Evolutionary conservation across 2,329 filamentous ascomycete species (phyloP).

Genomic region (Botrytis fabae): DNA sequence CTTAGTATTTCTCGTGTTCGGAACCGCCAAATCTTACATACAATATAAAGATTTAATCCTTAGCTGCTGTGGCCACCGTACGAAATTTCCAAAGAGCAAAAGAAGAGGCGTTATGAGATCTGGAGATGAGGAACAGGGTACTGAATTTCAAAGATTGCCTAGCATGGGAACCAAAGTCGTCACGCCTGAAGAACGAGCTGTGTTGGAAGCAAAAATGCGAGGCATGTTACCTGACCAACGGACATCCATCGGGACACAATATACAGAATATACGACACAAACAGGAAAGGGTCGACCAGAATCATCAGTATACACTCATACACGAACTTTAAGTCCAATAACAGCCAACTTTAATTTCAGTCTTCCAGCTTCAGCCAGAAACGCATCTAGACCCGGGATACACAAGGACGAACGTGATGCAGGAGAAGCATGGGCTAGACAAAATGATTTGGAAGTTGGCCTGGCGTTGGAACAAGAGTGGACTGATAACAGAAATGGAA

Average conservation of each 20-base stretch:
- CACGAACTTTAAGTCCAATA: conserved; percentile 2
- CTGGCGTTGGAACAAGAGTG: conserved; percentile 14
- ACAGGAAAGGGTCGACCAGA: neutral
- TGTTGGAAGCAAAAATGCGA: conserved; percentile 17
- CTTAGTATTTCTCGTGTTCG: conserved; percentile 46
- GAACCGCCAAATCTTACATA: conserved; percentile 44
- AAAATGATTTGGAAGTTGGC: conserved; percentile 17
- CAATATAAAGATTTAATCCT: conserved; percentile 36
- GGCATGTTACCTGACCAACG: neutral
- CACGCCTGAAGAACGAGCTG: conserved; percentile 4
- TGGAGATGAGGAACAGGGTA: conserved; percentile 16
- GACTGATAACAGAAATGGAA: neutral
- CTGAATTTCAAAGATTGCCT: conserved; percentile 21
- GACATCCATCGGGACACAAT: neutral
- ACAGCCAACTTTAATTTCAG: conserved; percentile 11
- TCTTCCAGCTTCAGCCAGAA: neutral
- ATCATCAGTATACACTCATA: conserved; percentile 6
- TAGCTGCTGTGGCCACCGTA: conserved; percentile 28
- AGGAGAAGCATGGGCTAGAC: conserved; percentile 11
- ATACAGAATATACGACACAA: neutral
- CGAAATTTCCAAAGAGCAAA: conserved; percentile 12
- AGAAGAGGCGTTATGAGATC: conserved; percentile 8
- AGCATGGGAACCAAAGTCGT: conserved; percentile 4
- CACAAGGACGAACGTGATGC: neutral
- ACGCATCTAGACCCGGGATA: neutral